Percentiles rank a stretch among this genome's conserved stretches.
Conservation (phyloP, 2,329 filamentous ascomycete genomes). For the Biscogniauxia marginata region DNA sequence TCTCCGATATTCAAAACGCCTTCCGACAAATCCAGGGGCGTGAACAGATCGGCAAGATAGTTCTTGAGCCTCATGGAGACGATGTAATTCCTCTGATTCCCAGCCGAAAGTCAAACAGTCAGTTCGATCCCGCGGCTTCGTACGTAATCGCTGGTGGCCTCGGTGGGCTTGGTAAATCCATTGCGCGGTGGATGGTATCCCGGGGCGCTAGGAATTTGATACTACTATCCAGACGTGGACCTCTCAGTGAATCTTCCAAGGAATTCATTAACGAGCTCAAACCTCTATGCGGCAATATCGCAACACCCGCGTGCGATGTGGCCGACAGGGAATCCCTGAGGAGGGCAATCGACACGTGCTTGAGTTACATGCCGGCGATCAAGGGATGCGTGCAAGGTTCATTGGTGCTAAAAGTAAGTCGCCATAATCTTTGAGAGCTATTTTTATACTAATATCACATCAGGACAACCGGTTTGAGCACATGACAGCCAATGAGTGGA, state of each 20-base stretch:
- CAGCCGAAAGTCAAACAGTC: constrained; percentile 8
- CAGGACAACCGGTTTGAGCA: constrained; percentile 32
- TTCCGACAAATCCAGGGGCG: constrained; percentile 22
- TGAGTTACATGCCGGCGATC: constrained; percentile 33
- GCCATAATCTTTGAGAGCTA: not conserved
- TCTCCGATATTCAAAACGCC: constrained; percentile 13
- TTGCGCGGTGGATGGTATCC: constrained; percentile 12
- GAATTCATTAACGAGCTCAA: constrained; percentile 23
- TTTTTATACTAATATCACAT: not conserved
- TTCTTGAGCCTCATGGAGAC: constrained; percentile 16
- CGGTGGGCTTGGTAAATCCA: constrained; percentile 26
- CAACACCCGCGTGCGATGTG: constrained; percentile 29
- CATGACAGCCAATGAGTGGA: constrained; percentile 40
- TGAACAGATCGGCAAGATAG: constrained; percentile 15
- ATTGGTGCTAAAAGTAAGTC: constrained; percentile 37
- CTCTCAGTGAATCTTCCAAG: constrained; percentile 6
- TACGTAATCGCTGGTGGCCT: constrained; percentile 31
- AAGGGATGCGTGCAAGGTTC: constrained; percentile 44
- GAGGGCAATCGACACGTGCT: constrained; percentile 19
- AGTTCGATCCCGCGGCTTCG: constrained; percentile 16
- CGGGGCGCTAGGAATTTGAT: constrained; percentile 8
- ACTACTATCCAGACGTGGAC: constrained; percentile 11
- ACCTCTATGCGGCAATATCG: constrained; percentile 22
- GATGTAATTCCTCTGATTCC: constrained; percentile 16
- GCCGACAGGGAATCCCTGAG: constrained; percentile 29